Evolutionary conservation across 2,329 filamentous ascomycete genomes (phyloP).

Genomic region (Epichloe aotearoae): DNA sequence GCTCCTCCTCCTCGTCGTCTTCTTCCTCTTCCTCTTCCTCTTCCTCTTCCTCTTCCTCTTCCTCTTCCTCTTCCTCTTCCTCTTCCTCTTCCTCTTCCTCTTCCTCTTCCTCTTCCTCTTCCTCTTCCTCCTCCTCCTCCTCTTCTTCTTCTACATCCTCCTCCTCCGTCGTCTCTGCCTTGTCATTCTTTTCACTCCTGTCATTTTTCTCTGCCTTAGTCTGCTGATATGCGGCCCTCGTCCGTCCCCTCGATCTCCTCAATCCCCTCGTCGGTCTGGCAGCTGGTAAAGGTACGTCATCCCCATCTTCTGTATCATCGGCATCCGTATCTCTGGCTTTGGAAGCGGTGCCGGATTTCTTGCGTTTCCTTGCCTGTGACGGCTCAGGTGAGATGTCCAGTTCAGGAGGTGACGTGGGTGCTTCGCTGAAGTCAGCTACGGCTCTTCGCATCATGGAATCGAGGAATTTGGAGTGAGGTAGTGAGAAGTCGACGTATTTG

Average conservation of each 20-base stretch:
- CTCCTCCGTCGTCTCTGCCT: conserved; percentile 21
- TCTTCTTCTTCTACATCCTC: conserved; percentile 20
- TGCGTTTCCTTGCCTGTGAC: conserved; percentile 28
- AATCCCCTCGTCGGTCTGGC: conserved; percentile 28
- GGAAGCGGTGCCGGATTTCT: conserved; percentile 25
- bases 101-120: conserved; percentile 20
- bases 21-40: conserved; percentile 12
- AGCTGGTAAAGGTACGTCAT: conserved; percentile 24
- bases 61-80: conserved; percentile 23
- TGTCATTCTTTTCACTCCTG: conserved; percentile 14
- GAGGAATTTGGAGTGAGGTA: conserved; percentile 37
- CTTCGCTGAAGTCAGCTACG: conserved; percentile 32
- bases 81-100: conserved; percentile 5
- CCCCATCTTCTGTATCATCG: conserved; percentile 34
- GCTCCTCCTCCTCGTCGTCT: conserved; percentile 20
- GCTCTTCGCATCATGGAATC: conserved; percentile 33
- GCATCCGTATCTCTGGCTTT: conserved; percentile 29
- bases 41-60: conserved; percentile 17
- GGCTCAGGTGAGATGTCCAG: conserved; percentile 26
- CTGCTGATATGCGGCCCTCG: conserved; percentile 27
- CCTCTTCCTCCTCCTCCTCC: conserved; percentile 8
- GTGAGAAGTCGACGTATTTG: conserved; percentile 51
- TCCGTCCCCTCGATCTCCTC: conserved; percentile 24
- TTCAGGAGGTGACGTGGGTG: conserved; percentile 31
- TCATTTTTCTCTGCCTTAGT: conserved; percentile 21